Evolutionary conservation across 129 eudicot genomes (phyloP), one percentile per base, ranked within the genome.

Genomic region (Heracleum sosnowskyi): DNA sequence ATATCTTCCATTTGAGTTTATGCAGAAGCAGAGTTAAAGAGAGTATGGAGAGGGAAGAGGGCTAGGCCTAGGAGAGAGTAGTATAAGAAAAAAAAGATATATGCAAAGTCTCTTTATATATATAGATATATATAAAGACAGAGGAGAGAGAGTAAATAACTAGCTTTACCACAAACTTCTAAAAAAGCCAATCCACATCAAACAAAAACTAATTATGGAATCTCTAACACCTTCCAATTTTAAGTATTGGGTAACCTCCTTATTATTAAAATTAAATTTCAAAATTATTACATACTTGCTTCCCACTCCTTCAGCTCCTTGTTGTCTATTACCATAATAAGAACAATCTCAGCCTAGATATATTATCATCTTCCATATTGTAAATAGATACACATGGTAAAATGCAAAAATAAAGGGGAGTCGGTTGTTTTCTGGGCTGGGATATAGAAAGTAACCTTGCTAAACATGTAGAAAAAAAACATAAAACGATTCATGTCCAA

Each of bases 1-100:
- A 88, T 84, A 49, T 93, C 96, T 44, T 82, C 96, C 98, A 93
- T 92, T 74, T 78, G 24, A 40, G 78, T 42, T 36, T n/a, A 11
- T 57, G 16, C 40, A 36, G 41, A 36, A 34, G 9, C 12, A 44
- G 40, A 20, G 39, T 37, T 8, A 46, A 2, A 45, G 73, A 73
- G 85, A 84, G 78, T 69, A 24, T 22, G 33, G 74, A 62, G 70
- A 55, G 63, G 76, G 79, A 44, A 69, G 53, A 53, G 72, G 51
- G 49, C n/a, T n/a, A n/a, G n/a, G n/a, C n/a, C 3, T 24, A 10
- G 33, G 68, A 60, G 68, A 60, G 68, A 60, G 68, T 3, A 26
- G 1, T 28, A 44, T 53, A 81, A n/a, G n/a, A n/a, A 40, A 12
- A 77, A 77, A 60, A 77, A 66, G 82, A 26, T 22, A 41, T 22